Evolutionary conservation across 768 basidiomycete genomes (phyloP), one percentile per base, ranked within the genome.

Genomic region (Rhizopogon roseolus): DNA sequence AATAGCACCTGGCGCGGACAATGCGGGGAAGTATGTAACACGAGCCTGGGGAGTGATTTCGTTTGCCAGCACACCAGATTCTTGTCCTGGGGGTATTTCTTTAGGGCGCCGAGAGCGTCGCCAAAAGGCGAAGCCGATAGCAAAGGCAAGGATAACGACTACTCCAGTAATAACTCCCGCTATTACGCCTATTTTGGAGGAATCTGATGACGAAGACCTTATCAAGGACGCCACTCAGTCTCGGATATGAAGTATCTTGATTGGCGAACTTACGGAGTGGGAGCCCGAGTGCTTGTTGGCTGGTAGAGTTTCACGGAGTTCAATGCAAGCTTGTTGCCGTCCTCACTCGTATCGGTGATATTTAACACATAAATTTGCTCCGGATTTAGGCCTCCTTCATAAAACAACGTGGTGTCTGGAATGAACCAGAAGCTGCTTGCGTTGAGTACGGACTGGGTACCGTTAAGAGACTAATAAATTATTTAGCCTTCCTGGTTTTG

Each of bases 381-480:
- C 19, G 52, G 45, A 50, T 60, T 48, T 32, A 60, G 44, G 1
- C 58, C 54, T 5, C 53, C 54, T 41, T 60, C 16, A 41, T 59
- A 60, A 19, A 36, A 60, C 28, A 55, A 42, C 6, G 53, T 42
- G 28, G 53, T 40, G 45, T 66, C 60, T 7, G 53, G 45, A 32
- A 67, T 58, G 8, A 65, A 41, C 66, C 65, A 69, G 52, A 55
- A 57, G 28, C 54, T 59, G 36, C 58, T 59, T n/a, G 58, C 58
- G 37, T 60, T 60, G 7, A 49, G 41, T 4, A 46, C 40, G 0
- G 46, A 16, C 16, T 28, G 25, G 29, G 40, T 52, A 19, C 52
- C 58, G 25, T 59, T 49, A 13, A 59, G 22, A 38, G 57, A 48
- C 53, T 41, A 27, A 5, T 28, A 6, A 29, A 7, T 25, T 41